Evolutionary conservation across 768 basidiomycete species (phyloP), one percentile per base, ranked within the genome.

Genomic region (Suillus tomentosus): DNA sequence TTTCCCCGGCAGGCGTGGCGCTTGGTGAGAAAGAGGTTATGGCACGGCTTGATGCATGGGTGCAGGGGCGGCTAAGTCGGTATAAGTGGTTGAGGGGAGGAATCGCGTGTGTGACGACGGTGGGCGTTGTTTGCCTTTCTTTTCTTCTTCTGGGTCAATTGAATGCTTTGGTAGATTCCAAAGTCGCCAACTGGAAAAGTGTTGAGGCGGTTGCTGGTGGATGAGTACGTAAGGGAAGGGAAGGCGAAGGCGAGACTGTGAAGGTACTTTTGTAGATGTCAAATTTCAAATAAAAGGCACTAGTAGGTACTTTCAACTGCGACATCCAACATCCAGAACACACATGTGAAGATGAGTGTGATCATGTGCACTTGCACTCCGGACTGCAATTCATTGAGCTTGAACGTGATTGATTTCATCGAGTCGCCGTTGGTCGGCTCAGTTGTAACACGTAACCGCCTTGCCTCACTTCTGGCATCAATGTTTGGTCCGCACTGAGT

Each of bases 61-160:
- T 82, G 53, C 75, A 82, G 67, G 78, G 81, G 73, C 82, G 83
- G 65, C 71, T 91, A 61, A 89, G 87, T 77, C 85, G 80, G 74
- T 87, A 86, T 69, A 91, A 92, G 74, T 87, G 87, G 84, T 68
- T 90, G 61, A 76, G 87, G 17, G 90, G 90, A 6, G 90, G 90
- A 0, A 81, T 89, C 19, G 84, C 87, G 67, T 72, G 87, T 31
- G 81, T 90, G 5, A 76, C 81, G 56, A 77, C 85, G 80, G 89
- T 87, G 56, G 17, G 82, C 72, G 9, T 19, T 17, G 62, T 31
- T 56, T 36, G 56, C 55, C 8, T 42, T 40, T 27, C 60, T 36
- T 24, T 55, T 24, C 1, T 22, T 17, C 24, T 24, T 31, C 1
- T 11, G 39, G 27, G 43, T 64, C 50, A 36, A 39, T n/a, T 43